A percentile compares a stretch with the other conserved stretches of the same genome.
Conservation (phyloP, 176 grass and related monocot species). For the barley (Hordeum vulgare) region MorexV3_pseudomolecules_assembly NC_058520.1:608434806-608435305, state of each 20-base stretch:
- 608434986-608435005: slow-evolving; percentile 63
- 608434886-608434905: slow-evolving; percentile 52
- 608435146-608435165: background rate
- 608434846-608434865: slow-evolving; percentile 34
- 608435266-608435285: slow-evolving; percentile 61
- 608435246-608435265: slow-evolving; percentile 74
- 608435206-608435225: slow-evolving; percentile 59
- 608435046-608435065: slow-evolving; percentile 71
- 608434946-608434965: slow-evolving; percentile 73
- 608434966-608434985: slow-evolving; percentile 67
- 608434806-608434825: slow-evolving; percentile 63
- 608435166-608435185: background rate
- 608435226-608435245: slow-evolving; percentile 53
- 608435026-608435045: slow-evolving; percentile 77
- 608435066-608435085: slow-evolving; percentile 62
- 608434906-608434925: slow-evolving; percentile 81
- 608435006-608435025: slow-evolving; percentile 66
- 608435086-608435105: slow-evolving; percentile 7
- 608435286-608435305: slow-evolving; percentile 40
- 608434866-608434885: slow-evolving; percentile 41
- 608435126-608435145: no score
- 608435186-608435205: background rate
- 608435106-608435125: background rate
- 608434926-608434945: slow-evolving; percentile 64
- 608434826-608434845: slow-evolving; percentile 74